phyloP scores from a whole-genome alignment of 495 filamentous ascomycete genomes.

The Hypoxylon fragiforme region DNA sequence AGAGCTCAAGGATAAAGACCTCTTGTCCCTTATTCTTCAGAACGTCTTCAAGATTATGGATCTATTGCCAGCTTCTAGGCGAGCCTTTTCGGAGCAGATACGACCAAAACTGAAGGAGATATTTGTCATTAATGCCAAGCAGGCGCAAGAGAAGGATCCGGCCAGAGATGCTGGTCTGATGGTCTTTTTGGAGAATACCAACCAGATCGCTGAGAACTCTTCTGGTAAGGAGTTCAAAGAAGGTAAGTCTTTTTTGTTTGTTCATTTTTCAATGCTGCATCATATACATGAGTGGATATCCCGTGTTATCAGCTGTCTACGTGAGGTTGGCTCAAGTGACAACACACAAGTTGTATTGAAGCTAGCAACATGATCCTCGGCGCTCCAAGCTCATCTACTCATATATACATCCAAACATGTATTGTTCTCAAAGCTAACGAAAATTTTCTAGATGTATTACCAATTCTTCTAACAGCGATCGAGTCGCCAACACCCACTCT shows the following conservation, averaged over 20 bases:
- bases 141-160: constrained; percentile 70
- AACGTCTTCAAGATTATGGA: constrained; percentile 88
- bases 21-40: constrained; percentile 79
- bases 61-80: constrained; percentile 71
- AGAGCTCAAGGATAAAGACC: constrained; percentile 86
- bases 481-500: constrained; percentile 87
- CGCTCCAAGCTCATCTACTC: too few species aligned
- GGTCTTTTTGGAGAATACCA: constrained; percentile 82
- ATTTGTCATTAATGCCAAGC: constrained; percentile 63
- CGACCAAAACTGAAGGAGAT: constrained; percentile 82
- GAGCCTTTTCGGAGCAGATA: constrained; percentile 80
- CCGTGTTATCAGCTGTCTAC: too few species aligned
- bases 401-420: background rate
- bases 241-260: constrained; percentile 52
- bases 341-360: too few species aligned
- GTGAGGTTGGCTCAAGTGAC: too few species aligned
- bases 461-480: constrained; percentile 76
- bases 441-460: constrained; percentile 70
- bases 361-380: too few species aligned
- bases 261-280: too few species aligned
- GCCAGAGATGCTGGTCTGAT: constrained; percentile 87
- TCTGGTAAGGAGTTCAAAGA: constrained; percentile 94
- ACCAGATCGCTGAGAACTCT: constrained; percentile 73
- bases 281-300: too few species aligned
- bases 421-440: constrained; percentile 21